phyloP scores from a whole-genome alignment of 1,284 basidiomycete species.

The Neolentinus lepideus region DNA sequence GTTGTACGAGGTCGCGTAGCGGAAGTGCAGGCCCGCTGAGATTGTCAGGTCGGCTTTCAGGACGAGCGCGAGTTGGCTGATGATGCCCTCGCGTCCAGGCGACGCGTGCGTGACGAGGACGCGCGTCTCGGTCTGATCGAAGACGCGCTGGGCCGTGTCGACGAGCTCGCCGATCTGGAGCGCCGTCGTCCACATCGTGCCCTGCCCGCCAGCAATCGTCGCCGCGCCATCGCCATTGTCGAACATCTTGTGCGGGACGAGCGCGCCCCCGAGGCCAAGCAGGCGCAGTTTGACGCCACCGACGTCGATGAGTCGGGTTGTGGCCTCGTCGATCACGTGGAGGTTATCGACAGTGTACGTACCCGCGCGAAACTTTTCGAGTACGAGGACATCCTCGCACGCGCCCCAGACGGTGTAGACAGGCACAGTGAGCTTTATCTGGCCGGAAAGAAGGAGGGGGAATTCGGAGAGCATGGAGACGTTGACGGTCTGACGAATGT shows the following conservation, averaged over 20 bases:
- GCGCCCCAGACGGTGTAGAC: conserved; percentile 98
- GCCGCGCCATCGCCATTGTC: conserved; percentile 93
- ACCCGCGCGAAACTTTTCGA: conserved; percentile 88
- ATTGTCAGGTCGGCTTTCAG: conserved; percentile 94
- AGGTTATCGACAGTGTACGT: conserved; percentile 83
- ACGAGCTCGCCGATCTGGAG: conserved; percentile 97
- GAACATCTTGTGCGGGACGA: conserved; percentile 96
- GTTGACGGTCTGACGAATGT: conserved; percentile 59
- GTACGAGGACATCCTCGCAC: conserved; percentile 90
- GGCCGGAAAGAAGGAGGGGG: conserved; percentile 83
- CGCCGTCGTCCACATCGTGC: conserved; percentile 98
- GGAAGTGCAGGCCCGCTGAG: conserved; percentile 95
- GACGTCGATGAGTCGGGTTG: conserved; percentile 84
- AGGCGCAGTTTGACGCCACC: conserved; percentile 92
- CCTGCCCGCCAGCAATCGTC: conserved; percentile 95
- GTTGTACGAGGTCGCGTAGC: conserved; percentile 94
- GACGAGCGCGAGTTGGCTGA: conserved; percentile 85
- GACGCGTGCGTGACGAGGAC: conserved; percentile 90
- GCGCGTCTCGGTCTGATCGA: conserved; percentile 90
- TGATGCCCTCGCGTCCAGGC: conserved; percentile 89
- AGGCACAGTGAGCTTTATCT: conserved; percentile 84
- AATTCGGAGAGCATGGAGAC: conserved; percentile 88
- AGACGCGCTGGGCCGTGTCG: conserved; percentile 93
- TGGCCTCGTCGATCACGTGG: conserved; percentile 91
- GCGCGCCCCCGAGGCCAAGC: conserved; percentile 91